Conservation (phyloP, 2,329 filamentous ascomycete species). For the Ceratocystis destructans region DNA sequence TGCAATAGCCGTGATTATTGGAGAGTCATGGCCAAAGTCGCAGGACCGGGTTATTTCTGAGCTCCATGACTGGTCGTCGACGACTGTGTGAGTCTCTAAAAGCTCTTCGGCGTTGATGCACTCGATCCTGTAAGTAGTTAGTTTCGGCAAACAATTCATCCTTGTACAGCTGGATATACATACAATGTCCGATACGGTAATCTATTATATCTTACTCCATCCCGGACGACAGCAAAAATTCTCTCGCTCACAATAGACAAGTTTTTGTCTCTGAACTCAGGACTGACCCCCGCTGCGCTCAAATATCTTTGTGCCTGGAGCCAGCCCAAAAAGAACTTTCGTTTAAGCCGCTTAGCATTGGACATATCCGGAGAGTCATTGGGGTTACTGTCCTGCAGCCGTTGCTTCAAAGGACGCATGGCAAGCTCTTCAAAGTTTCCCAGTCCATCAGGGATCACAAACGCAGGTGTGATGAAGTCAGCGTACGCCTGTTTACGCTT, state of each 20-base stretch:
- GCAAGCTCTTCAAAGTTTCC: constrained; percentile 22
- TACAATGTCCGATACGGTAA: constrained; percentile 15
- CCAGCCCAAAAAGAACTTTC: constrained; percentile 13
- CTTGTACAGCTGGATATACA: neutral
- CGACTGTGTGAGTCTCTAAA: neutral
- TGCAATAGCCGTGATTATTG: neutral
- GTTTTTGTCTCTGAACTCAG: neutral
- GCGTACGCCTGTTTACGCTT: constrained; percentile 11
- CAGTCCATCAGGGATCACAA: constrained; percentile 29
- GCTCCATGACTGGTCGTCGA: constrained; percentile 4
- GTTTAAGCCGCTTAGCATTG: constrained; percentile 8
- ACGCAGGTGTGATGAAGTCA: constrained; percentile 24
- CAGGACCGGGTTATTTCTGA: neutral
- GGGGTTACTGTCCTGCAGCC: neutral
- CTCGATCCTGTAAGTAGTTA: constrained; percentile 10
- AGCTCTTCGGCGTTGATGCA: neutral
- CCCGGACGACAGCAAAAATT: constrained; percentile 7
- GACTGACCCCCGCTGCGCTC: neutral
- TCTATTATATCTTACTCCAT: neutral
- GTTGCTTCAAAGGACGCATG: constrained; percentile 13
- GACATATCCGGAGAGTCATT: neutral
- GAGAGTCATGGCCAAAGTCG: neutral
- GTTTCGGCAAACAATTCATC: neutral
- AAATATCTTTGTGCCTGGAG: neutral
- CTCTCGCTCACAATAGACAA: neutral